phyloP scores from a whole-genome alignment of 345 rosid genomes.

The Balakata baccata region DNA sequence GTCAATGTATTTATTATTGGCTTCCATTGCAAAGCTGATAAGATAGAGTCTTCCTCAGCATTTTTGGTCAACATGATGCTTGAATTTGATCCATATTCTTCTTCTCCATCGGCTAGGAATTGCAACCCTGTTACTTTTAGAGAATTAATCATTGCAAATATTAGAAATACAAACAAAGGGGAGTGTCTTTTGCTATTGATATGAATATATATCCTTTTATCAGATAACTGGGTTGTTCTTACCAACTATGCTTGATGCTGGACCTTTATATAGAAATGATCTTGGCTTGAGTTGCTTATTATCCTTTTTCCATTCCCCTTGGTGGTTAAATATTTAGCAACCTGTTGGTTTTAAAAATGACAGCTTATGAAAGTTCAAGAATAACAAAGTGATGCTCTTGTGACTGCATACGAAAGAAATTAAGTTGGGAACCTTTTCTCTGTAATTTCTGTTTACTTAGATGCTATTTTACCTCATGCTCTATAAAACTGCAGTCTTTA shows the following conservation, averaged over 20 bases:
- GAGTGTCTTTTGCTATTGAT: neutral
- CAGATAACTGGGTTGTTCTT: neutral
- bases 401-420: neutral
- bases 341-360: slow-evolving; percentile 22
- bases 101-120: neutral
- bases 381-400: neutral
- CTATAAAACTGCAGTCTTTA: slow-evolving; percentile 8
- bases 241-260: slow-evolving; percentile 21
- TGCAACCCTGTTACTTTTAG: neutral
- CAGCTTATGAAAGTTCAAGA: neutral
- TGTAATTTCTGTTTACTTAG: neutral
- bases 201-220: neutral
- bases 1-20: slow-evolving; percentile 2
- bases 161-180: neutral
- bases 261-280: slow-evolving; percentile 9
- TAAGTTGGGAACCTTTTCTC: neutral
- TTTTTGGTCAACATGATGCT: slow-evolving; percentile 7
- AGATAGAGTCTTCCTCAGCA: slow-evolving; percentile 3
- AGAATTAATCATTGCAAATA: neutral
- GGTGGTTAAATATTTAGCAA: neutral
- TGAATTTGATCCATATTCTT: slow-evolving; percentile 17
- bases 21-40: slow-evolving; percentile 21
- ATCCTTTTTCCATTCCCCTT: slow-evolving; percentile 21
- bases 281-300: slow-evolving; percentile 13
- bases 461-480: slow-evolving; percentile 30